phyloP scores from a whole-genome alignment of 1,284 basidiomycete genomes.

The Sporisorium graminicola region DNA sequence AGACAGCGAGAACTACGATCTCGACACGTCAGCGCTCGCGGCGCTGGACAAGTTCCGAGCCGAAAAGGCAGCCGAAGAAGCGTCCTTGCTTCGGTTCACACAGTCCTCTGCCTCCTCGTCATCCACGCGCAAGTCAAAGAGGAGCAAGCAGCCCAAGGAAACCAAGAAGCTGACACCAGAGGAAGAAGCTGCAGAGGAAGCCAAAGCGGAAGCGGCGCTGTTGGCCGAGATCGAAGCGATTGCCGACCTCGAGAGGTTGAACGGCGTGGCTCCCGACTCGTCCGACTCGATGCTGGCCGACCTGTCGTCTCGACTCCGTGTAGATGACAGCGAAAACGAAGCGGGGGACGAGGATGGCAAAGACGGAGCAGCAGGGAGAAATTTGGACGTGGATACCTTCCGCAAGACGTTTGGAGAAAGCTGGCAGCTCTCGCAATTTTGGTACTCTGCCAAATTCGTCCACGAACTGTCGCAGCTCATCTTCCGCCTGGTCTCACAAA shows the following conservation, averaged over 20 bases:
- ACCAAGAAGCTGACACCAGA: constrained; percentile 36
- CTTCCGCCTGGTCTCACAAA: constrained; percentile 15
- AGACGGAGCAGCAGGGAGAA: neutral
- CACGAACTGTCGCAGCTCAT: constrained; percentile 35
- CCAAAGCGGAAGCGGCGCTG: constrained; percentile 53
- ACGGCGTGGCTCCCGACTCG: constrained; percentile 42
- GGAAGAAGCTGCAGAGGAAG: constrained; percentile 21
- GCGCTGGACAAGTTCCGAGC: constrained; percentile 61
- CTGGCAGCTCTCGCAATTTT: constrained; percentile 53
- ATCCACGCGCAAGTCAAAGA: constrained; percentile 10
- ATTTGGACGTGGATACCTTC: constrained; percentile 51
- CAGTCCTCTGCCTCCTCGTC: constrained; percentile 27
- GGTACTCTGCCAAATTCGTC: constrained; percentile 44
- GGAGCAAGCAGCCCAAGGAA: constrained; percentile 8
- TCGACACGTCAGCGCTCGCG: constrained; percentile 66
- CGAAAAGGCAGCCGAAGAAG: constrained; percentile 61
- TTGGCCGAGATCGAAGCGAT: constrained; percentile 57
- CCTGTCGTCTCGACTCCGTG: constrained; percentile 17
- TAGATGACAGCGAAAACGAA: constrained; percentile 3
- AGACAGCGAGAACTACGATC: constrained; percentile 17
- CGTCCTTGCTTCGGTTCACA: constrained; percentile 46
- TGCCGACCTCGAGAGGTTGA: constrained; percentile 49
- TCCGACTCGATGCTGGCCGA: constrained; percentile 39
- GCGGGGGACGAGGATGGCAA: constrained; percentile 31
- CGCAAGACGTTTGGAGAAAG: constrained; percentile 62